Conservation (phyloP, 2,329 filamentous ascomycete genomes). For the Fusarium virguliforme region DNA sequence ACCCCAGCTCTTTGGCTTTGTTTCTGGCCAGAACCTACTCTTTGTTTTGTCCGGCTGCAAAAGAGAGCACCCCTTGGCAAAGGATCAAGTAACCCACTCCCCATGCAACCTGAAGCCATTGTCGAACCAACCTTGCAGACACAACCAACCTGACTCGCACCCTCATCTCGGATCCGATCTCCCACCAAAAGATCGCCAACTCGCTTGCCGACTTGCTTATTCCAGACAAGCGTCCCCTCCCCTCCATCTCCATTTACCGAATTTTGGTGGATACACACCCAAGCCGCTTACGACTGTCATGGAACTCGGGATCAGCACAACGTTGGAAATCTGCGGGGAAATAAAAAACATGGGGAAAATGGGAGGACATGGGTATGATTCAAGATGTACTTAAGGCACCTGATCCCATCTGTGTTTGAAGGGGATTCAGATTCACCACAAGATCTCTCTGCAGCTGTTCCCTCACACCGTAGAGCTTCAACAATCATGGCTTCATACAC, state of each 20-base stretch:
- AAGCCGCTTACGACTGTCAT: constrained; percentile 44
- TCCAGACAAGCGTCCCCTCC: constrained; percentile 34
- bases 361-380: constrained; percentile 21
- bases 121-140: constrained; percentile 15
- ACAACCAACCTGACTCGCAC: background rate
- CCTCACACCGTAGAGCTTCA: background rate
- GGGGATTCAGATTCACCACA: background rate
- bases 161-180: constrained; percentile 43
- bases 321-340: constrained; percentile 28
- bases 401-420: constrained; percentile 27
- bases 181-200: background rate
- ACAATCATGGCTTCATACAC: constrained; percentile 35
- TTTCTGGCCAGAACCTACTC: background rate
- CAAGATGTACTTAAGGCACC: constrained; percentile 37
- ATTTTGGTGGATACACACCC: constrained; percentile 14
- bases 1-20: background rate
- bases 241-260: constrained; percentile 28
- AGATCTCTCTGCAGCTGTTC: background rate
- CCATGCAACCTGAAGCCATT: constrained; percentile 8
- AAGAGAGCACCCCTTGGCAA: background rate
- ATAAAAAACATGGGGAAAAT: constrained; percentile 33
- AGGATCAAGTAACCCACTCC: constrained; percentile 10
- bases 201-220: constrained; percentile 26
- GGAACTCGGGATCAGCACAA: background rate
- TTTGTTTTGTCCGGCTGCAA: background rate